Percentiles rank a stretch among this genome's conserved stretches.
These are phyloP conservation scores for Petunia secreta DNA, from an alignment of 257 asterid species.

Conservation along the genomic window DNA sequence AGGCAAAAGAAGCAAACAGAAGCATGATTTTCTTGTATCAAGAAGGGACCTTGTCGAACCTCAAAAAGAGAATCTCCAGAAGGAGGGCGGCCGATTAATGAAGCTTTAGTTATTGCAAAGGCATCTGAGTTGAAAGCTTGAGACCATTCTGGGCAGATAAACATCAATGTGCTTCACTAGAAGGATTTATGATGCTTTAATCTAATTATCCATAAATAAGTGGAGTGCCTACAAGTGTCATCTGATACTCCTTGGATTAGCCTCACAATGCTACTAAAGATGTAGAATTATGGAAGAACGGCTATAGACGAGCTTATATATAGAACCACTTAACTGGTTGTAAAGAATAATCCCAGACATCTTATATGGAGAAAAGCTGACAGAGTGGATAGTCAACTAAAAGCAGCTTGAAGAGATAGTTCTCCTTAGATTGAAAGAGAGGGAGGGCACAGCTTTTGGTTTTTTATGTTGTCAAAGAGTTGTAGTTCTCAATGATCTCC, in stretches of 20 bases:
- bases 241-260: background rate
- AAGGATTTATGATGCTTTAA: slow-evolving; percentile 35
- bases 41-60: slow-evolving; percentile 62
- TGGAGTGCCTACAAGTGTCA: background rate
- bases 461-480: too few relatives aligned
- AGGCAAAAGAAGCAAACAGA: slow-evolving; percentile 58
- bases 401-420: too few relatives aligned
- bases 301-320: too few relatives aligned
- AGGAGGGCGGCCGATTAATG: slow-evolving; percentile 55
- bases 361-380: too few relatives aligned
- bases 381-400: too few relatives aligned
- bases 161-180: slow-evolving; percentile 63
- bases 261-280: background rate
- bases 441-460: too few relatives aligned
- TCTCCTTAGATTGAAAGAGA: too few relatives aligned
- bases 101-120: slow-evolving; percentile 69
- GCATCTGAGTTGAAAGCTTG: slow-evolving; percentile 68
- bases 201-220: background rate
- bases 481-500: too few relatives aligned
- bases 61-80: slow-evolving; percentile 58
- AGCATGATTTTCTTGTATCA: slow-evolving; percentile 73
- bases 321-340: too few relatives aligned
- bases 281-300: too few relatives aligned
- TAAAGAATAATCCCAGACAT: too few relatives aligned
- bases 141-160: slow-evolving; percentile 85